Percentiles rank a stretch among this genome's conserved stretches.
These are phyloP conservation scores for Paraconiothyrium sp. DNA, from an alignment of 2,329 filamentous ascomycete species.

Conservation along the genomic window DNA sequence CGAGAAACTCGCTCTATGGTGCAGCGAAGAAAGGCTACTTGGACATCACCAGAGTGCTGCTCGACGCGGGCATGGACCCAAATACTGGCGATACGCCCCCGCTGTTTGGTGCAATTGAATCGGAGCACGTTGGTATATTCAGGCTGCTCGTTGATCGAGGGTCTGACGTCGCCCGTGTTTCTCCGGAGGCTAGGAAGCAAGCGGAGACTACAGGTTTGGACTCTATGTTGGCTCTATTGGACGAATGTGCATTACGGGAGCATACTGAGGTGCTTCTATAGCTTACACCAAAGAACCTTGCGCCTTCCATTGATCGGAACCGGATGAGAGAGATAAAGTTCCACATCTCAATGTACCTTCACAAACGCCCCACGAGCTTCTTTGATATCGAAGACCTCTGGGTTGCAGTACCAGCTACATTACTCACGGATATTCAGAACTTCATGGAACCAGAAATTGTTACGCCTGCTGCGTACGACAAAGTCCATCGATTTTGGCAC, in stretches of 20 bases:
- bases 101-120: neutral
- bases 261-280: neutral
- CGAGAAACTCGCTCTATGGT: neutral
- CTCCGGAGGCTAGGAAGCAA: neutral
- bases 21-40: neutral
- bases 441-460: too few relatives aligned
- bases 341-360: too few relatives aligned
- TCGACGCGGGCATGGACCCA: conserved; percentile 2
- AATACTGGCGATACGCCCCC: conserved; percentile 1
- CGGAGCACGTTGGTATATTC: neutral
- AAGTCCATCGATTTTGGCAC: too few relatives aligned
- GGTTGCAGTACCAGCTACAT: too few relatives aligned
- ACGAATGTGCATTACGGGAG: neutral
- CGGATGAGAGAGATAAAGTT: too few relatives aligned
- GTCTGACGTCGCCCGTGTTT: neutral
- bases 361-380: too few relatives aligned
- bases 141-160: neutral
- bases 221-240: neutral
- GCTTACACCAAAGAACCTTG: too few relatives aligned
- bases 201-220: neutral
- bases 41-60: neutral
- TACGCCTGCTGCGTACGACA: too few relatives aligned
- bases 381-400: too few relatives aligned
- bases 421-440: too few relatives aligned
- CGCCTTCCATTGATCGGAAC: too few relatives aligned